These are phyloP conservation scores for Cystobasidium ongulense DNA, from an alignment of 768 basidiomycete species.

Conservation along the genomic window DNA sequence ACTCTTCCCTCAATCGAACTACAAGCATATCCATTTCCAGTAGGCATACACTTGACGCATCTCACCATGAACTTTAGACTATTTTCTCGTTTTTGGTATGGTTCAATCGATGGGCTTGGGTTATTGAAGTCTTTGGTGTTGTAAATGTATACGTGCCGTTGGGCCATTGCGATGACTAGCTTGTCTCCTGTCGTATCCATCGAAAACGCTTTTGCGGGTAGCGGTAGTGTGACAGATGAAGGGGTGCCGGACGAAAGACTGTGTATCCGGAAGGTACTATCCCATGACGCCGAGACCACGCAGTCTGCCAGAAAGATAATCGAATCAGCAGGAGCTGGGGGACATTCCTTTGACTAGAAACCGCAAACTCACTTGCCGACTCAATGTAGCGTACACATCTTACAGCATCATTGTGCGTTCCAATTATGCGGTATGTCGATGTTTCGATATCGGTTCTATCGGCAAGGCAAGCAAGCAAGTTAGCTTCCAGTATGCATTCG, in stretches of 20 bases:
- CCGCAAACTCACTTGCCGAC: constrained; percentile 55
- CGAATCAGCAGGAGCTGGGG: background rate
- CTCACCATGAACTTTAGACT: constrained; percentile 92
- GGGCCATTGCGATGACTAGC: constrained; percentile 88
- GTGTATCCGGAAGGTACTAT: constrained; percentile 78
- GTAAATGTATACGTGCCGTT: constrained; percentile 79
- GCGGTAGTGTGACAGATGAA: constrained; percentile 54
- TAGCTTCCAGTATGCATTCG: background rate
- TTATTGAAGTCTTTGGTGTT: constrained; percentile 65
- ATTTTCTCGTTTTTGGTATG: constrained; percentile 75
- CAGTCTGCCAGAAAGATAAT: constrained; percentile 50
- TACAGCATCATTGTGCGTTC: constrained; percentile 71
- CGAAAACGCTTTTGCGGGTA: constrained; percentile 77
- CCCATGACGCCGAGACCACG: constrained; percentile 85
- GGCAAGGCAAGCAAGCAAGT: background rate
- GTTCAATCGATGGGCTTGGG: constrained; percentile 45
- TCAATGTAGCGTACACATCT: constrained; percentile 65
- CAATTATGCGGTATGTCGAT: constrained; percentile 65
- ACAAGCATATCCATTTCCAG: constrained; percentile 90
- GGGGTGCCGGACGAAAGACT: constrained; percentile 57
- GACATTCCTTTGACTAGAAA: background rate
- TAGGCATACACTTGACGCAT: constrained; percentile 80
- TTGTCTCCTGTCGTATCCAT: constrained; percentile 69
- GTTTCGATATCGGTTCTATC: constrained; percentile 67
- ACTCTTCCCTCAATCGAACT: constrained; percentile 92